These are phyloP conservation scores for Bipolaris sorokiniana DNA, from an alignment of 2,329 filamentous ascomycete genomes.

Conservation along the genomic window DNA sequence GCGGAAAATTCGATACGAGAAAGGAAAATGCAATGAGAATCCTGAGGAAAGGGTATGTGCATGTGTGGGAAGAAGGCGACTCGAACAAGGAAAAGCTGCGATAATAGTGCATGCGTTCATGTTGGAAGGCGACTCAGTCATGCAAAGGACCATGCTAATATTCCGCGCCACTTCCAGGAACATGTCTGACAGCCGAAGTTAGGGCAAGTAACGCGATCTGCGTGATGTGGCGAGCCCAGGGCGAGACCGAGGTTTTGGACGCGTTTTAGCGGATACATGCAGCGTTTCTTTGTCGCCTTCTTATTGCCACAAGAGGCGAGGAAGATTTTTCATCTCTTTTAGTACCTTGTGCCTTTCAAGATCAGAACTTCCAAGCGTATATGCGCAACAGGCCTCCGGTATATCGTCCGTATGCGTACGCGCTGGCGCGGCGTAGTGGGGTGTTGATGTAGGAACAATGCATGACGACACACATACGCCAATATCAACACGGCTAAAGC, in stretches of 20 bases:
- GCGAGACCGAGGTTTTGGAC: conserved; percentile 27
- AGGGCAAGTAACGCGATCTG: conserved; percentile 22
- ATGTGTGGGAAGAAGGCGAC: background rate
- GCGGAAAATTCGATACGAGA: background rate
- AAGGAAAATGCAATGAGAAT: background rate
- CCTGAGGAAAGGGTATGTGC: background rate
- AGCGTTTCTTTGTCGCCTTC: background rate
- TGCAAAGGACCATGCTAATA: conserved; percentile 30
- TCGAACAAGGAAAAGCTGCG: background rate
- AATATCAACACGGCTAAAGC: background rate
- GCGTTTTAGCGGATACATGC: conserved; percentile 19
- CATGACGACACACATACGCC: conserved; percentile 11
- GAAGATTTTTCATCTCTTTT: background rate
- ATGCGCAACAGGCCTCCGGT: no score
- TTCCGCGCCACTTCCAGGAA: conserved; percentile 36
- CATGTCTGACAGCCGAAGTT: conserved; percentile 20
- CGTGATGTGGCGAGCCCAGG: conserved; percentile 22
- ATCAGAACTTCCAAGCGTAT: background rate
- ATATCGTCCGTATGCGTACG: background rate
- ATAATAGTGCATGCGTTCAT: conserved; percentile 7
- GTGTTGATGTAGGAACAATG: background rate
- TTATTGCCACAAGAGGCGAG: background rate
- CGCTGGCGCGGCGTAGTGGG: background rate
- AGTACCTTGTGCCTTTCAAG: background rate
- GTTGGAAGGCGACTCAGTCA: conserved; percentile 25